A percentile compares a stretch with the other conserved stretches of the same genome.
Evolutionary conservation across 169 alveolate genomes (phyloP).

Genomic region (Ichthyophthirius multifiliis): DNA sequence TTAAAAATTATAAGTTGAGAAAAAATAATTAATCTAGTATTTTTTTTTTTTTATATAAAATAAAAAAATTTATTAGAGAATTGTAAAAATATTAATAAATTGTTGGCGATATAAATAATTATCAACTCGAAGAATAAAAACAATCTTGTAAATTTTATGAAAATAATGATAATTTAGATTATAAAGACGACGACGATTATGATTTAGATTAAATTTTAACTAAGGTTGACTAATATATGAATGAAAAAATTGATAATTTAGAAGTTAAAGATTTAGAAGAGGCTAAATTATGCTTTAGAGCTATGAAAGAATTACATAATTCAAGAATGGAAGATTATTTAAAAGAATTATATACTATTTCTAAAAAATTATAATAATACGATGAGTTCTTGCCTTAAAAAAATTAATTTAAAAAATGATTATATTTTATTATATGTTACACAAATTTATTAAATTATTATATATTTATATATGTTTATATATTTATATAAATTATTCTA

Average conservation of each 20-base stretch:
- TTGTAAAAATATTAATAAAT: background rate
- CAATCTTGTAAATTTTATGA: background rate
- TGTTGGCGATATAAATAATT: background rate
- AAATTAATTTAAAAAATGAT: too few relatives aligned
- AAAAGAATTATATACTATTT: slow-evolving; percentile 29
- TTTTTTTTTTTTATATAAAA: background rate
- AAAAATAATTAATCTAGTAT: slow-evolving; percentile 18
- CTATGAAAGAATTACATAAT: slow-evolving; percentile 39
- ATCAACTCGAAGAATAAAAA: background rate
- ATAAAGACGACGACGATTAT: background rate
- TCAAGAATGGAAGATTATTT: slow-evolving; percentile 44
- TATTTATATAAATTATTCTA: too few relatives aligned
- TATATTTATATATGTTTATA: too few relatives aligned
- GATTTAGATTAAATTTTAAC: background rate
- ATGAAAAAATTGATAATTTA: slow-evolving; percentile 17
- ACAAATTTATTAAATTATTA: too few relatives aligned
- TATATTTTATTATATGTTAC: too few relatives aligned
- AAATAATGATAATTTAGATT: background rate
- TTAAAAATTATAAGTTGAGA: slow-evolving; percentile 40
- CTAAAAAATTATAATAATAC: slow-evolving; percentile 38
- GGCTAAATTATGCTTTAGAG: slow-evolving; percentile 32
- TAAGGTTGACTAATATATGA: slow-evolving; percentile 29
- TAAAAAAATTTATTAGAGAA: background rate
- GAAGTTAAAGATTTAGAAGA: slow-evolving; percentile 28
- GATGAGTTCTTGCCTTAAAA: slow-evolving; percentile 33